Conservation (phyloP, 1,284 basidiomycete genomes). For the Trichosporon sp. region DNA sequence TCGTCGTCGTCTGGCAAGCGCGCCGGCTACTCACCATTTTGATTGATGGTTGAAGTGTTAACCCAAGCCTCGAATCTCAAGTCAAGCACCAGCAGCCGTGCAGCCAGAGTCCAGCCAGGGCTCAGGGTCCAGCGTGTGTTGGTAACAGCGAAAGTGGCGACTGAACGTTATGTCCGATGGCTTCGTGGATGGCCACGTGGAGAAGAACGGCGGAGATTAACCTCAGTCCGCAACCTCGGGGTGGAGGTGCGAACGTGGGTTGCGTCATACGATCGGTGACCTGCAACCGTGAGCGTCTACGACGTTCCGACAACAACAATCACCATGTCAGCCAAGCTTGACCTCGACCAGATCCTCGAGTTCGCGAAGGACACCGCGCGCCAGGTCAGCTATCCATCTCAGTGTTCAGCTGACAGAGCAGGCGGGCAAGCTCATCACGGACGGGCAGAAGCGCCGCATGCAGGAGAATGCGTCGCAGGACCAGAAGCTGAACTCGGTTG, state of each 20-base stretch:
- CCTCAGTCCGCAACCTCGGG: neutral
- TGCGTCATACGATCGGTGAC: neutral
- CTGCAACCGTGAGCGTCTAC: neutral
- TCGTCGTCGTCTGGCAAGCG: slow-evolving; percentile 9
- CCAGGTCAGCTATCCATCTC: slow-evolving; percentile 28
- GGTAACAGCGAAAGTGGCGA: neutral
- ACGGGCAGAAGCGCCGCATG: slow-evolving; percentile 50
- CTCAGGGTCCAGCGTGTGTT: neutral
- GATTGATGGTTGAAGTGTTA: slow-evolving; percentile 16
- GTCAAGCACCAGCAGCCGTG: neutral
- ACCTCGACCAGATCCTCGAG: slow-evolving; percentile 63
- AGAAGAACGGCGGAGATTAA: neutral
- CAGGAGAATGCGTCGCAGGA: slow-evolving; percentile 57
- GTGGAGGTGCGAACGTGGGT: neutral
- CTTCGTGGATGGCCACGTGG: neutral
- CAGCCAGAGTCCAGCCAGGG: neutral
- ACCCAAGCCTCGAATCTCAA: neutral
- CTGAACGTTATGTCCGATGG: neutral
- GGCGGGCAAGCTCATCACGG: slow-evolving; percentile 52
- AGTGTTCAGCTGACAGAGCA: slow-evolving; percentile 14
- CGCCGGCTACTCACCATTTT: slow-evolving; percentile 21
- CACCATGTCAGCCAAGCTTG: slow-evolving; percentile 40
- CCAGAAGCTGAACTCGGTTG: slow-evolving; percentile 86
- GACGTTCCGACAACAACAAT: neutral
- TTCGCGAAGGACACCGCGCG: slow-evolving; percentile 69